Base-by-base conservation (phyloP, 1,139 yeast species). In the Suhomyces bolitotheri region DNA sequence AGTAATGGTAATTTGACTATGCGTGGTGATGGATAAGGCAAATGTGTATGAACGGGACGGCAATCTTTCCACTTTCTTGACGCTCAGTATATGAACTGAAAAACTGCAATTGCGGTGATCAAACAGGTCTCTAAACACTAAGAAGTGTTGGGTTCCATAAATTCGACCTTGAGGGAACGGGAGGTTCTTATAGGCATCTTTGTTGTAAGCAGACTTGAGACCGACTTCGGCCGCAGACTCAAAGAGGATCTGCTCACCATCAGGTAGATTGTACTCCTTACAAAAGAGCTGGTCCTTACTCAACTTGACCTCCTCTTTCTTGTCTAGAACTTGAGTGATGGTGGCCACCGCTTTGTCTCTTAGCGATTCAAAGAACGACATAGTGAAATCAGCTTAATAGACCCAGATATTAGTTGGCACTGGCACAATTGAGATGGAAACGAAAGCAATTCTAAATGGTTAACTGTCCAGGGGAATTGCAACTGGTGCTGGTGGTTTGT, bases 51-150 rank as follows among this genome's bases (percentile, higher is more conserved):
- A 74, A 38, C 78, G 73, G 2, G 88, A 74, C 2, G 94, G 92
- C 17, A 88, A 70, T 36, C 97, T 70, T 56, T 92, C 97, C 16
- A 92, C 95, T 45, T 89, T 82, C 52, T 85, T 81, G 23, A 94
- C 66, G 1, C 96, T 78, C 7, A 92, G 79, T 31, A 92, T 63
- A 44, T 94, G 95, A 30, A 92, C 52, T 2, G 74, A 73, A 53
- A 90, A 78, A 7, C 79, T 73, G 53, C 94, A 85, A 38, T 80
- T 76, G 39, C 80, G 72, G 29, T 72, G 68, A 52, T 88, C 95
- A 45, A 78, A 79, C 4, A 78, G 74, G 50, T 87, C 88, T 38
- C 78, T 70, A 54, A 89, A 89, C 21, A 87, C 77, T 33, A 92
- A 55, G 54, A 80, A 92, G 44, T 84, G 86, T 38, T 78, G 79